Evolutionary conservation across 2,329 filamentous ascomycete species (phyloP), one percentile per base, ranked within the genome.

Genomic region (Xylaria sp.): DNA sequence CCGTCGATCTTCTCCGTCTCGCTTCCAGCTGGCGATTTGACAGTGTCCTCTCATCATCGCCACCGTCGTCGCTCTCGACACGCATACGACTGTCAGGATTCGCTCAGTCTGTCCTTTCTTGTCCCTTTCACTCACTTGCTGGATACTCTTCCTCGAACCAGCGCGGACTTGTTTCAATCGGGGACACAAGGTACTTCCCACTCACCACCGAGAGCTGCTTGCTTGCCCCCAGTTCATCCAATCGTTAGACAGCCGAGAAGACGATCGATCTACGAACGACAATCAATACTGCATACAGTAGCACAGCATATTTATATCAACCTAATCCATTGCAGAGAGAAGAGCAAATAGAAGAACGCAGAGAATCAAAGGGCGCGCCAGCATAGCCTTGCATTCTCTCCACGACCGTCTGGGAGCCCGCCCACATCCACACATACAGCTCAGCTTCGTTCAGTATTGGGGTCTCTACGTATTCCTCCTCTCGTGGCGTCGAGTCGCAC

Each of bases 1-100:
- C 56, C 55, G 66, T 64, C 56, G 67, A 71, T 71, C 70, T 59
- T 64, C 66, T 59, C 66, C 63, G 57, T 58, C 64, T 59, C 57
- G 41, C 54, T 51, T 37, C 58, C 66, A 64, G 48, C 63, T 66
- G 46, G 57, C 41, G 39, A 46, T 28, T 18, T 18, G 50, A 23
- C 56, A 13, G n/a, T 34, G 51, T 56, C 46, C 39, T 58, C 59
- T 34, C 56, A 46, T 66, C 65, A 39, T 65, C 44, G 56, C 55
- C 51, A 46, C 56, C 34, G 10, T 10, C 28, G 50, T 58, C 34
- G 34, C 34, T 10, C 34, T 37, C 34, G 10, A 37, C 34, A 60
- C 46, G 37, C 52, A 54, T 57, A 28, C 54, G 18, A 61, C 57
- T 65, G 28, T 25, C 44, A 37, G 48, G n/a, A 25, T 39, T 23